Evolutionary conservation across 1,284 basidiomycete species (phyloP).

Genomic region (Apiotrichum gracile): DNA sequence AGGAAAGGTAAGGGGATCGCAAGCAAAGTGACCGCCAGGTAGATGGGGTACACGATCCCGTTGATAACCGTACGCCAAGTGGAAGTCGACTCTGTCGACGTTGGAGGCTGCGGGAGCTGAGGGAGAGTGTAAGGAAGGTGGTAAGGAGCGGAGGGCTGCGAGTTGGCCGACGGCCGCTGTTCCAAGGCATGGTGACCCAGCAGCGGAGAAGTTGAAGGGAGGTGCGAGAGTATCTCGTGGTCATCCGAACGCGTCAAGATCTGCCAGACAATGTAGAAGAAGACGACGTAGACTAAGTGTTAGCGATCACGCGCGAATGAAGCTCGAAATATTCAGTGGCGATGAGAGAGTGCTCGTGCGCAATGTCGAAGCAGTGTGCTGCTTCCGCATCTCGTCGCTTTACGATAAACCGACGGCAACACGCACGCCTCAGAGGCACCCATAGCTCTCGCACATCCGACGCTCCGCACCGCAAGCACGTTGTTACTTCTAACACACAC

Average conservation of each 20-base stretch:
- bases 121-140: conserved; percentile 32
- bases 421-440: too few relatives aligned
- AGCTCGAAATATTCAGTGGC: too few relatives aligned
- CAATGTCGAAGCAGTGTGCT: too few relatives aligned
- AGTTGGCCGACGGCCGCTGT: not conserved
- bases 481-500: too few relatives aligned
- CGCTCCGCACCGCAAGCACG: too few relatives aligned
- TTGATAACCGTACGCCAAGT: conserved; percentile 22
- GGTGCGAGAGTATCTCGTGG: conserved; percentile 36
- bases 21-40: conserved; percentile 30
- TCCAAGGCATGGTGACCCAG: conserved; percentile 5
- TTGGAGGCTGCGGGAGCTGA: conserved; percentile 10
- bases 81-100: conserved; percentile 7
- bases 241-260: conserved; percentile 42
- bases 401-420: too few relatives aligned
- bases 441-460: too few relatives aligned
- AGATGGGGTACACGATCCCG: conserved; percentile 34
- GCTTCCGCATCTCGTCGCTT: too few relatives aligned
- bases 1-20: conserved; percentile 33
- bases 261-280: conserved; percentile 40
- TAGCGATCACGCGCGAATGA: too few relatives aligned
- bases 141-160: conserved; percentile 14
- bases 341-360: too few relatives aligned
- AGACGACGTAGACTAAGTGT: conserved; percentile 37
- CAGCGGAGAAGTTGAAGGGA: conserved; percentile 20